Evolutionary conservation across 371 early-diverging fungal genomes (phyloP).

Genomic region (Apophysomyces elegans): DNA sequence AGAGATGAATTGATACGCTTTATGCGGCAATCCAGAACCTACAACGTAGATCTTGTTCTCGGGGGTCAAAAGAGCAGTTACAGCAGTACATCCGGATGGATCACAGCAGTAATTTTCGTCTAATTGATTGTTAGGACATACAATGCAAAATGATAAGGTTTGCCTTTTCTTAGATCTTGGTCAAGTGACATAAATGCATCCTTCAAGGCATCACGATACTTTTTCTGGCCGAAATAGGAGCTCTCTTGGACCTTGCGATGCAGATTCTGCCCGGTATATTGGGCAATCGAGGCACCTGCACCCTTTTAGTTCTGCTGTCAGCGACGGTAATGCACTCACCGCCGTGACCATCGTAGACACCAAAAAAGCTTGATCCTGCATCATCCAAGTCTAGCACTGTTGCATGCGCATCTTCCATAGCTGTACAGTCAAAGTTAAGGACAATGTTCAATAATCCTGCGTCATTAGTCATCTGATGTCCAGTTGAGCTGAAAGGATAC

Average conservation of each 20-base stretch:
- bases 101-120: constrained; percentile 75
- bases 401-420: constrained; percentile 98
- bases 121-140: constrained; percentile 23
- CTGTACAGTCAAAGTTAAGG: constrained; percentile 44
- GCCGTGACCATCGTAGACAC: constrained; percentile 97
- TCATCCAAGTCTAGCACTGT: constrained; percentile 74
- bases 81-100: constrained; percentile 96
- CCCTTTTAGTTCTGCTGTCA: background rate
- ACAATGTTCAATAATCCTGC: background rate
- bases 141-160: background rate
- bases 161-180: constrained; percentile 77
- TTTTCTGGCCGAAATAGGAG: constrained; percentile 65
- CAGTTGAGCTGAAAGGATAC: constrained; percentile 54
- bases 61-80: constrained; percentile 54
- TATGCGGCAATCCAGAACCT: background rate
- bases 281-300: constrained; percentile 79
- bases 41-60: constrained; percentile 44
- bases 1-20: background rate
- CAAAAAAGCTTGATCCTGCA: constrained; percentile 81
- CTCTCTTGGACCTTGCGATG: constrained; percentile 74
- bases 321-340: constrained; percentile 53
- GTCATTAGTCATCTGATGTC: background rate
- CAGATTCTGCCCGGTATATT: constrained; percentile 81
- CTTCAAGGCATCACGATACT: constrained; percentile 78
- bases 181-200: constrained; percentile 85